These are phyloP conservation scores for Dacryopinax spathularia DNA, from an alignment of 768 basidiomycete species.

Conservation along the genomic window DNA sequence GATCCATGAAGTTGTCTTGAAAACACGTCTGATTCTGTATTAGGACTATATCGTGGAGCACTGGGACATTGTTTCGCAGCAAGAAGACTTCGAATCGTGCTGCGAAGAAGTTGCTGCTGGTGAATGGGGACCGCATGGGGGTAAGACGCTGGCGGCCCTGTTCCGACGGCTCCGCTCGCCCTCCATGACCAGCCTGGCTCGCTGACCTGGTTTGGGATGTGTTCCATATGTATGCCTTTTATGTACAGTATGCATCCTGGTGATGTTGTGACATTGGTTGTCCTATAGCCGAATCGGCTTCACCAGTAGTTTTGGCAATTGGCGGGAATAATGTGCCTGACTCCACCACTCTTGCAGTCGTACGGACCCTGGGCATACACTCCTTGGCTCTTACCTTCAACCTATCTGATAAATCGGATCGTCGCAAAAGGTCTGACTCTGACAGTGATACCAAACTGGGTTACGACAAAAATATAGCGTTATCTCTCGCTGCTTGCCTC, in stretches of 20 bases:
- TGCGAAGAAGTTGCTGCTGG: slow-evolving; percentile 59
- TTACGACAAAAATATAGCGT: too few species aligned
- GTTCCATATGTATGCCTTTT: not conserved
- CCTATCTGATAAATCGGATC: too few species aligned
- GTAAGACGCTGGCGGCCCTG: slow-evolving; percentile 49
- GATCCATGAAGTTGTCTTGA: slow-evolving; percentile 10
- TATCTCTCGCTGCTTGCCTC: not conserved
- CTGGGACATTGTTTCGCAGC: slow-evolving; percentile 55
- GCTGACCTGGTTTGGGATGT: not conserved
- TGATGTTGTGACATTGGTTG: too few species aligned
- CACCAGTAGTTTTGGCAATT: too few species aligned
- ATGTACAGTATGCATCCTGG: not conserved
- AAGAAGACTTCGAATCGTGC: slow-evolving; percentile 51
- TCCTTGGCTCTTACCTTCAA: too few species aligned
- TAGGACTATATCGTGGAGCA: slow-evolving; percentile 65
- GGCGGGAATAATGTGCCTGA: too few species aligned
- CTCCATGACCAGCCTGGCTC: not conserved
- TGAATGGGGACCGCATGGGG: slow-evolving; percentile 62
- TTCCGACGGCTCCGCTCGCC: slow-evolving; percentile 57
- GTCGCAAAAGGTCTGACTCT: too few species aligned
- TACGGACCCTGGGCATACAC: too few species aligned
- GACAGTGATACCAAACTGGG: too few species aligned
- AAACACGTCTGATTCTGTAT: slow-evolving; percentile 10
- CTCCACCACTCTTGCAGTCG: too few species aligned
- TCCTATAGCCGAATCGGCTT: too few species aligned